These are phyloP conservation scores for Phanerodontia chrysosporium DNA, from an alignment of 768 basidiomycete genomes.

Conservation along the genomic window DNA sequence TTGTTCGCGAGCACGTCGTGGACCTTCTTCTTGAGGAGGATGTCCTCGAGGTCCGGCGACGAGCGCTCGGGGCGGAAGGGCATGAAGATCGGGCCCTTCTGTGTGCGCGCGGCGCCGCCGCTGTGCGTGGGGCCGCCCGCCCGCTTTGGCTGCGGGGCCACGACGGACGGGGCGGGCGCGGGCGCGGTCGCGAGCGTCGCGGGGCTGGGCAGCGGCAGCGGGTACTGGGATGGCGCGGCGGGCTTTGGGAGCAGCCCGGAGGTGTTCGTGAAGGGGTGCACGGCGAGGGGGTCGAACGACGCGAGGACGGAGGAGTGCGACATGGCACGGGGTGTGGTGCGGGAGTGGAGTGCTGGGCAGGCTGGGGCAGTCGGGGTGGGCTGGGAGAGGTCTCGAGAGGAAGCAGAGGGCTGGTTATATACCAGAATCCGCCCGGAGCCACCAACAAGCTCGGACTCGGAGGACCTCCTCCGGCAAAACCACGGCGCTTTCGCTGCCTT, in stretches of 20 bases:
- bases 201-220: conserved; percentile 32
- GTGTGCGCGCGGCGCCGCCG: conserved; percentile 7
- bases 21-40: conserved; percentile 34
- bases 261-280: conserved; percentile 53
- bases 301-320: conserved; percentile 24
- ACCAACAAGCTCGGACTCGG: conserved; percentile 2
- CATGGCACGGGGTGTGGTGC: background rate
- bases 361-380: background rate
- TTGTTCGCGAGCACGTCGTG: conserved; percentile 26
- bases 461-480: conserved; percentile 8
- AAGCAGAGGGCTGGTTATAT: conserved; percentile 7
- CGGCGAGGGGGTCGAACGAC: conserved; percentile 55
- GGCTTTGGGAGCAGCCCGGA: conserved; percentile 33
- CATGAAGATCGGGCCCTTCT: conserved; percentile 38
- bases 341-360: background rate
- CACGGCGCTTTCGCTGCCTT: background rate
- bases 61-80: conserved; percentile 47
- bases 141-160: conserved; percentile 25
- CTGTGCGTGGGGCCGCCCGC: conserved; percentile 4
- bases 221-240: conserved; percentile 45
- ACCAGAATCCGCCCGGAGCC: background rate
- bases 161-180: background rate
- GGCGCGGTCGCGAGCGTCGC: conserved; percentile 8
- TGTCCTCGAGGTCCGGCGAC: conserved; percentile 52
- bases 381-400: background rate